Evolutionary conservation across 2,329 filamentous ascomycete species (phyloP).

Genomic region (Biscogniauxia mediterranea): DNA sequence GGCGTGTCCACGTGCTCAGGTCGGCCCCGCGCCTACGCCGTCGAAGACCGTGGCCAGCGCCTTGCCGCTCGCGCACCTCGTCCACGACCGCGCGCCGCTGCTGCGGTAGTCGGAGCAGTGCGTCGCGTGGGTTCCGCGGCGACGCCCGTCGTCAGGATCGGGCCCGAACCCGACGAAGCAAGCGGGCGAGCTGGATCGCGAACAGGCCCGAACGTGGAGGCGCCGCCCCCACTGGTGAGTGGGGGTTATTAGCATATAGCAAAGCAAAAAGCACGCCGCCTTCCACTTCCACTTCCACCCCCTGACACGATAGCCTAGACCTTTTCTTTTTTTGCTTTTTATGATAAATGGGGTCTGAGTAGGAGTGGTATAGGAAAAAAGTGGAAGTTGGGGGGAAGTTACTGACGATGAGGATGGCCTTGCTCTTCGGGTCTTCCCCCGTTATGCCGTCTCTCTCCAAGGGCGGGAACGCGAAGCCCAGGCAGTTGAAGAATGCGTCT

Average conservation of each 20-base stretch:
- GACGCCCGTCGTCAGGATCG: conserved; percentile 23
- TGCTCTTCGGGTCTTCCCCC: conserved; percentile 10
- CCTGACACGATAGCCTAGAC: no score
- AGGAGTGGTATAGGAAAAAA: no score
- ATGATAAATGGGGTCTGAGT: no score
- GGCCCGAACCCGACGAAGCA: conserved; percentile 28
- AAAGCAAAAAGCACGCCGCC: no score
- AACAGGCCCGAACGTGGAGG: conserved; percentile 30
- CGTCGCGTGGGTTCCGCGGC: conserved; percentile 31
- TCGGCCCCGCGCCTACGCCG: conserved; percentile 12
- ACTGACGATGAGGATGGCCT: conserved; percentile 14
- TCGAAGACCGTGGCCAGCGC: conserved; percentile 12
- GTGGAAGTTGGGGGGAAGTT: no score
- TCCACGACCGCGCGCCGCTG: conserved; percentile 24
- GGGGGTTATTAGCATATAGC: no score
- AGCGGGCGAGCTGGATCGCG: conserved; percentile 30
- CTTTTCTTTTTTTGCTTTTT: no score
- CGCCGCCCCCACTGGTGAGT: conserved; percentile 24
- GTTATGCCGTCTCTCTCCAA: background rate
- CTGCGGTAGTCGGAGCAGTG: conserved; percentile 34
- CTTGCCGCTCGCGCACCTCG: conserved; percentile 12
- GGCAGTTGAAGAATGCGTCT: conserved; percentile 11
- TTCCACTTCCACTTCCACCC: no score
- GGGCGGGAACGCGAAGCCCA: conserved; percentile 13
- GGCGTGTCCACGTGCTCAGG: conserved; percentile 8